These are phyloP conservation scores for Fusarium sulawesiense DNA, from an alignment of 2,329 filamentous ascomycete genomes.

Conservation along the genomic window DNA sequence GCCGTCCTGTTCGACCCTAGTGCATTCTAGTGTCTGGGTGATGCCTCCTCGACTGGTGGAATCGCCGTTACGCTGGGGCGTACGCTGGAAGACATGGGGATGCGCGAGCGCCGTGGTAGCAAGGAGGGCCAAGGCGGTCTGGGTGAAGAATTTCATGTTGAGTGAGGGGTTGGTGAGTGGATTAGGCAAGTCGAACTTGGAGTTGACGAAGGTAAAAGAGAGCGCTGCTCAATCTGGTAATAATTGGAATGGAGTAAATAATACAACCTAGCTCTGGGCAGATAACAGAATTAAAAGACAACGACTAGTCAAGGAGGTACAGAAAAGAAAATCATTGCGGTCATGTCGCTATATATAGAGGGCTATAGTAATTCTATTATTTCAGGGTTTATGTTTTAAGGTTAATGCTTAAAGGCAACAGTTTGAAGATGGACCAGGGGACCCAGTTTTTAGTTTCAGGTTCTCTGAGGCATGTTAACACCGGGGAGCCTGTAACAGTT, in stretches of 20 bases:
- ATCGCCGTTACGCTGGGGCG: neutral
- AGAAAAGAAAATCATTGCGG: neutral
- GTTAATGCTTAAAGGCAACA: neutral
- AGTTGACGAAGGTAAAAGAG: neutral
- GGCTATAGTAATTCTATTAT: neutral
- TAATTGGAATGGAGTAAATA: fast-evolving
- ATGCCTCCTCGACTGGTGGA: neutral
- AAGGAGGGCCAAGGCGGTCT: neutral
- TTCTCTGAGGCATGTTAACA: neutral
- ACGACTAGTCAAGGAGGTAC: fast-evolving
- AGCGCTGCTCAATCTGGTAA: neutral
- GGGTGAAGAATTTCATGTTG: neutral
- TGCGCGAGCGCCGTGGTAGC: neutral
- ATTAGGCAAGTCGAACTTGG: neutral
- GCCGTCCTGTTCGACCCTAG: neutral
- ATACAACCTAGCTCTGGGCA: neutral
- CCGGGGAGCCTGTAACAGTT: neutral
- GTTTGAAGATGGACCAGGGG: neutral
- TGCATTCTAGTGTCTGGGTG: neutral
- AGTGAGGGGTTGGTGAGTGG: neutral
- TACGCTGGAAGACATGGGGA: neutral
- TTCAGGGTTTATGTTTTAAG: neutral
- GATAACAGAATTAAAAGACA: fast-evolving
- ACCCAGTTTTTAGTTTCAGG: neutral
- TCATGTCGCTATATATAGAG: neutral